Conservation (phyloP, 2,329 filamentous ascomycete species). For the Stagonosporopsis chrysanthemi region DNA sequence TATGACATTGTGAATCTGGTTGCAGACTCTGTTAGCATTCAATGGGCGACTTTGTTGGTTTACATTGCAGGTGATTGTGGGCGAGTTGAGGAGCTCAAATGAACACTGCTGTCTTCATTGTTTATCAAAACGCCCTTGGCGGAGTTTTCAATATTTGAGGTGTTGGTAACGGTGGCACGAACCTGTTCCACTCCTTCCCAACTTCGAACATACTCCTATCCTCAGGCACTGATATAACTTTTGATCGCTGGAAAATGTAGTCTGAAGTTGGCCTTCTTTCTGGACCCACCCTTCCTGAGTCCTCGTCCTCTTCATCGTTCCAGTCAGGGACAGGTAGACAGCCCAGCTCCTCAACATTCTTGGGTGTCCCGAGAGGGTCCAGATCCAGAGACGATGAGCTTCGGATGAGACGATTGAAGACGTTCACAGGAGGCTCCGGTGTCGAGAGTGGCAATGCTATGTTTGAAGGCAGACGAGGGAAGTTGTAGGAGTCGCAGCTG, state of each 20-base stretch:
- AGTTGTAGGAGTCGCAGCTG: conserved; percentile 29
- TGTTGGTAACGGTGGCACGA: conserved; percentile 34
- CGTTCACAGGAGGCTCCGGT: conserved; percentile 24
- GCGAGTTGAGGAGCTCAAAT: neutral
- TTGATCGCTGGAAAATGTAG: conserved; percentile 37
- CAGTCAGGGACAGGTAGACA: conserved; percentile 15
- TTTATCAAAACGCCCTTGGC: conserved; percentile 19
- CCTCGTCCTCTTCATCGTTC: conserved; percentile 19
- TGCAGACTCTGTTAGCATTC: neutral
- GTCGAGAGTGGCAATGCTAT: conserved; percentile 23
- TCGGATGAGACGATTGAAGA: conserved; percentile 33
- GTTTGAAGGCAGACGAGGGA: conserved; percentile 28
- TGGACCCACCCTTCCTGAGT: conserved; percentile 20
- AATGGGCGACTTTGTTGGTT: neutral
- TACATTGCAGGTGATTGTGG: neutral
- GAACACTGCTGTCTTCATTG: neutral
- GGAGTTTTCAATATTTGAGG: conserved; percentile 18
- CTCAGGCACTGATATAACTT: conserved; percentile 39
- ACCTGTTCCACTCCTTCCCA: conserved; percentile 30
- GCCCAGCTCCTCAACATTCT: conserved; percentile 26
- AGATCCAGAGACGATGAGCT: conserved; percentile 18
- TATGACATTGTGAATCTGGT: neutral
- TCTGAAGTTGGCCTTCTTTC: conserved; percentile 30
- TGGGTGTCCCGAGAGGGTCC: conserved; percentile 27
- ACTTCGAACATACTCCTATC: conserved; percentile 31